phyloP scores from a whole-genome alignment of 176 grass and related monocot genomes.

The Eleusine indica region DNA sequence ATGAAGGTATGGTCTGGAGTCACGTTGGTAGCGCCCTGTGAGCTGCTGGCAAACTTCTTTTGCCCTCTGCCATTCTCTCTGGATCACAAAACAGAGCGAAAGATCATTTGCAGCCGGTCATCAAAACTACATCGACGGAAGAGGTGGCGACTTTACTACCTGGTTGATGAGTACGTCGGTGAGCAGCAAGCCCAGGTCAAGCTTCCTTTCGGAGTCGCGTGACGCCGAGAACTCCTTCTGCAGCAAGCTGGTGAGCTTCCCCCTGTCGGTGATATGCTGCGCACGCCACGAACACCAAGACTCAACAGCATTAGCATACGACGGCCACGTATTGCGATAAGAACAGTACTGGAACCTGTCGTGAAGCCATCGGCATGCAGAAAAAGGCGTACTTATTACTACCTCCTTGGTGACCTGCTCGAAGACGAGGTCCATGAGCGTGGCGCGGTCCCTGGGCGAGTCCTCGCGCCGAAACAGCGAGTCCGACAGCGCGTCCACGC shows the following conservation, averaged over 20 bases:
- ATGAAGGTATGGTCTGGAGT: slow-evolving; percentile 57
- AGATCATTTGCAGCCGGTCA: not conserved
- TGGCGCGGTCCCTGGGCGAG: slow-evolving; percentile 41
- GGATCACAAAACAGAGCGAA: not conserved
- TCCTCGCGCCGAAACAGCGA: slow-evolving; percentile 56
- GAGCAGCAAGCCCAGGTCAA: slow-evolving; percentile 51
- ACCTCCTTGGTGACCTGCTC: slow-evolving; percentile 73
- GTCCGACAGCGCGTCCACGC: slow-evolving; percentile 58
- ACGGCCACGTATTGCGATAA: not conserved
- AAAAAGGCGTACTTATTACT: not conserved
- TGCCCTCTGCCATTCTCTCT: slow-evolving; percentile 68
- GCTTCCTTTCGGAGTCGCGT: slow-evolving; percentile 24
- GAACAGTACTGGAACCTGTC: not conserved
- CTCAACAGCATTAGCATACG: not conserved
- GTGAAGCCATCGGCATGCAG: too few relatives aligned
- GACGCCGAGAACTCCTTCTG: slow-evolving; percentile 44
- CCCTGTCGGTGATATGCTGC: slow-evolving; percentile 35
- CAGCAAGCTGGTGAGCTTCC: slow-evolving; percentile 46
- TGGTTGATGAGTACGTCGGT: slow-evolving; percentile 61
- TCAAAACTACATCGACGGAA: not conserved
- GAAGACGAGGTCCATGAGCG: slow-evolving; percentile 64
- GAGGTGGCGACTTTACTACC: slow-evolving; percentile 14
- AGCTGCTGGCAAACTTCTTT: slow-evolving; percentile 53
- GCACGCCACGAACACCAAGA: not conserved
- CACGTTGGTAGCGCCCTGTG: slow-evolving; percentile 31